Percentiles rank a stretch among this genome's conserved stretches.
Conservation (phyloP, 257 asterid genomes). For the Apocynum venetum region DNA sequence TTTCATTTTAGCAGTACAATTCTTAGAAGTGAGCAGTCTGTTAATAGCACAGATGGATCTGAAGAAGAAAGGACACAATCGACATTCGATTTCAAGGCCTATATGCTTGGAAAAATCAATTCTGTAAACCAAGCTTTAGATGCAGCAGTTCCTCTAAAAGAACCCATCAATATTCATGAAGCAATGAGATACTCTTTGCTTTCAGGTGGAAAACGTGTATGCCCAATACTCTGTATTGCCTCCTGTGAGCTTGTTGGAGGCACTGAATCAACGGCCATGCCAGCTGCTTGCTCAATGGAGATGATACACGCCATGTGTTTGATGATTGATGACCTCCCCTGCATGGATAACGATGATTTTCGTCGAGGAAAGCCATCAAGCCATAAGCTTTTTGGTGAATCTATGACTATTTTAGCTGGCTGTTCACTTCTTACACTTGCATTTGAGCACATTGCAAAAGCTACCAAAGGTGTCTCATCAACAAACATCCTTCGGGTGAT, state of each 20-base stretch:
- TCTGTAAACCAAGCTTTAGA: slow-evolving; percentile 34
- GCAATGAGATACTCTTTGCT: slow-evolving; percentile 42
- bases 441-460: slow-evolving; percentile 36
- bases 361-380: slow-evolving; percentile 37
- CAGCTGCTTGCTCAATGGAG: slow-evolving; percentile 41
- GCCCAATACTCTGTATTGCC: slow-evolving; percentile 43
- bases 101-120: slow-evolving; percentile 25
- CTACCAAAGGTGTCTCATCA: slow-evolving; percentile 18
- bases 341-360: slow-evolving; percentile 41
- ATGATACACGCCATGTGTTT: slow-evolving; percentile 42
- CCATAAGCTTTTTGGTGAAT: slow-evolving; percentile 32
- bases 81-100: slow-evolving; percentile 25
- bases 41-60: not conserved
- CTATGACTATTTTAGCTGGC: slow-evolving; percentile 26
- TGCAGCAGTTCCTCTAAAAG: slow-evolving; percentile 23
- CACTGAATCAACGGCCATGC: slow-evolving; percentile 30
- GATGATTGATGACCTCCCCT: slow-evolving; percentile 45
- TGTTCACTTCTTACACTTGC: slow-evolving; percentile 32
- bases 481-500: slow-evolving; percentile 24
- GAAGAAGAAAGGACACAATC: not conserved
- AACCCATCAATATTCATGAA: slow-evolving; percentile 30
- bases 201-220: slow-evolving; percentile 33
- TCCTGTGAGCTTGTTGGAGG: slow-evolving; percentile 41
- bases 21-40: not conserved
- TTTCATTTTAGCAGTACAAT: not conserved